These are phyloP conservation scores for Puccinellia tenuiflora DNA, from an alignment of 176 grass and related monocot species.

Conservation along the genomic window DNA sequence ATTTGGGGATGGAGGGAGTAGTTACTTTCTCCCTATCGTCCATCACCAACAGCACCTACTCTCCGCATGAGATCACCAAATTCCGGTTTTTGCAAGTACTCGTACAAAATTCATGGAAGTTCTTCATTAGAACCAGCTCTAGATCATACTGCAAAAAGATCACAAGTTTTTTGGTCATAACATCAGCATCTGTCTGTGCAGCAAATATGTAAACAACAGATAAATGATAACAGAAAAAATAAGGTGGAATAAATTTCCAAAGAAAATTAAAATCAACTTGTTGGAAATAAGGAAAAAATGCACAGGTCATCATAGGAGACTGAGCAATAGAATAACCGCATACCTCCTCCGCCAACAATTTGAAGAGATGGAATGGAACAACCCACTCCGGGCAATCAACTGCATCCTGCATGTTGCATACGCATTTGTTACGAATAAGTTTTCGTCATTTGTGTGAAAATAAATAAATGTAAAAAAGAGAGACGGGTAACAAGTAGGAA, in stretches of 20 bases:
- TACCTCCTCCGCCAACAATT: constrained; percentile 91
- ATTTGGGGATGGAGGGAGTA: not conserved
- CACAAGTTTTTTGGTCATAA: constrained; percentile 20
- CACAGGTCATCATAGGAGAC: not conserved
- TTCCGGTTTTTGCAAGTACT: constrained; percentile 76
- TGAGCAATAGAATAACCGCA: not conserved
- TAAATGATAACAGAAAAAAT: not conserved
- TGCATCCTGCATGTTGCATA: constrained; percentile 57
- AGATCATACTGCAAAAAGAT: constrained; percentile 58
- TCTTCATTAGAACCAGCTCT: constrained; percentile 83
- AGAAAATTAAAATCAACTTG: not conserved
- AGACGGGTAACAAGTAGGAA: not conserved
- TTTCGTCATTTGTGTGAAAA: not conserved
- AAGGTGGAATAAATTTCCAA: not conserved
- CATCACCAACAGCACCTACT: constrained; percentile 89
- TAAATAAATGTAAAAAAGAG: not conserved
- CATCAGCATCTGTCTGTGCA: not conserved
- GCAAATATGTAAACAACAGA: not conserved
- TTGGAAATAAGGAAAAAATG: not conserved
- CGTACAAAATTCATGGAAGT: constrained; percentile 85
- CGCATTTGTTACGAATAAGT: not conserved
- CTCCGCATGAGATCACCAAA: constrained; percentile 86
- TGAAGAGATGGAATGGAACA: constrained; percentile 92
- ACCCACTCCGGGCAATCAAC: constrained; percentile 99
- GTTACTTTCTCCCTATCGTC: constrained; percentile 62